These are phyloP conservation scores for Fusarium pininemorale DNA, from an alignment of 2,329 filamentous ascomycete genomes.

Conservation along the genomic window DNA sequence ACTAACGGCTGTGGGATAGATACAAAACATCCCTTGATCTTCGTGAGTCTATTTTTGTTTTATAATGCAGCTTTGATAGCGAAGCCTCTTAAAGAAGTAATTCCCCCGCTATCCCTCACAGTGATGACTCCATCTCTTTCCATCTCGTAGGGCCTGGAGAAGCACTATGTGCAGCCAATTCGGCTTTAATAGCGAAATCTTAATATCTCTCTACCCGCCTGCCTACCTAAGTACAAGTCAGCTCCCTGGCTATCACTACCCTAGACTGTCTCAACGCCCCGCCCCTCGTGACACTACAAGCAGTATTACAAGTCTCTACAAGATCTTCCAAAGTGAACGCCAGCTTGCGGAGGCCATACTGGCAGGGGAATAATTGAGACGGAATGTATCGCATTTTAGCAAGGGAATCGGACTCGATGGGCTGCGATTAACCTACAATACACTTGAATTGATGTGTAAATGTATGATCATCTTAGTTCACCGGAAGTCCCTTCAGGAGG, in stretches of 20 bases:
- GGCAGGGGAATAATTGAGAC: no score
- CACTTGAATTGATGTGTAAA: rapidly evolving
- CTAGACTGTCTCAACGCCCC: rapidly evolving
- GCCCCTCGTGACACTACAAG: not conserved
- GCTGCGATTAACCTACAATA: rapidly evolving
- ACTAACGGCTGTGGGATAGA: not conserved
- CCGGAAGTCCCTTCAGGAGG: rapidly evolving
- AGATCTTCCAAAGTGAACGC: rapidly evolving
- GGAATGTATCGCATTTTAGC: no score
- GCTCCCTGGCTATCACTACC: not conserved
- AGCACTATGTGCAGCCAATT: rapidly evolving
- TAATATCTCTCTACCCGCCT: not conserved
- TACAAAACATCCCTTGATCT: not conserved
- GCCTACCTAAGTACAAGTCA: not conserved
- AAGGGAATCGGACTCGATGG: not conserved
- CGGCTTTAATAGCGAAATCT: rapidly evolving
- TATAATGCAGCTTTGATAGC: rapidly evolving
- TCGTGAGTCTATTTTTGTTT: not conserved
- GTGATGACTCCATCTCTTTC: not conserved
- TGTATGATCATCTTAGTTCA: not conserved
- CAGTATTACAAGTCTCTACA: no score
- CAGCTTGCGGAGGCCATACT: no score
- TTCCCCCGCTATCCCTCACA: not conserved
- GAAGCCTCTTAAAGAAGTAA: not conserved
- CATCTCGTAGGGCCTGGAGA: not conserved